A percentile compares a stretch with the other conserved stretches of the same genome.
Evolutionary conservation across 2,329 filamentous ascomycete species (phyloP).

Genomic region (Ilyonectria robusta): DNA sequence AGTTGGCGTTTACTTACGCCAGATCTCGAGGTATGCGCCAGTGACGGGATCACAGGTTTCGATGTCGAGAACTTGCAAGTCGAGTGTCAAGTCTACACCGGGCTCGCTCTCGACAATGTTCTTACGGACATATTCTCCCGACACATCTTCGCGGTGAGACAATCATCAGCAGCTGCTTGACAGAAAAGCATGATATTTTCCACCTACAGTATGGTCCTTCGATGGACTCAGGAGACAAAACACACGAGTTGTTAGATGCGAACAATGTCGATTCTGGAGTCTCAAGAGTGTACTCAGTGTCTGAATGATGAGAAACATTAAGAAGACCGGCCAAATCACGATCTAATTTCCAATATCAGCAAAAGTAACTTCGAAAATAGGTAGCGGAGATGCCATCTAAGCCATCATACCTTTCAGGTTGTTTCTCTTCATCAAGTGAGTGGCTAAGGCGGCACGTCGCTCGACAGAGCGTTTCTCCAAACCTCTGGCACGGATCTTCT

Average conservation of each 20-base stretch:
- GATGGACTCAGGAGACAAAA: conserved; percentile 18
- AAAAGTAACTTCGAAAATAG: neutral
- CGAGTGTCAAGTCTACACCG: conserved; percentile 13
- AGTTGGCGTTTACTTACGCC: conserved; percentile 12
- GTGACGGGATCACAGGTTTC: conserved; percentile 16
- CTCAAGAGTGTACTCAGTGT: conserved; percentile 7
- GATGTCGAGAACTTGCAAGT: conserved; percentile 20
- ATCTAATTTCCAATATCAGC: neutral
- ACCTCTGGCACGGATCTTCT: conserved; percentile 17
- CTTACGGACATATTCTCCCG: conserved; percentile 20
- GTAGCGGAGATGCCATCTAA: neutral
- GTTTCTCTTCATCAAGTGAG: conserved; percentile 12
- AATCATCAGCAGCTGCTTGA: neutral
- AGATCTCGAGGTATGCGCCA: conserved; percentile 21
- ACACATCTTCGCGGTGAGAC: conserved; percentile 3
- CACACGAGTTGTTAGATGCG: conserved; percentile 20
- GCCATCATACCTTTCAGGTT: conserved; percentile 15
- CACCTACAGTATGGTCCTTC: conserved; percentile 19
- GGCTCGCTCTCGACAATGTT: conserved; percentile 12
- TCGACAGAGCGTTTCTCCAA: conserved; percentile 17
- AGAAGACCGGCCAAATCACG: conserved; percentile 18
- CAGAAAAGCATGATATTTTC: neutral
- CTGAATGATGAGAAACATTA: conserved; percentile 11
- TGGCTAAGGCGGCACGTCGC: conserved; percentile 16
- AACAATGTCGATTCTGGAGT: conserved; percentile 20